Base-by-base conservation (phyloP, 1,139 yeast species). In the Kodamaea suecica region DNA sequence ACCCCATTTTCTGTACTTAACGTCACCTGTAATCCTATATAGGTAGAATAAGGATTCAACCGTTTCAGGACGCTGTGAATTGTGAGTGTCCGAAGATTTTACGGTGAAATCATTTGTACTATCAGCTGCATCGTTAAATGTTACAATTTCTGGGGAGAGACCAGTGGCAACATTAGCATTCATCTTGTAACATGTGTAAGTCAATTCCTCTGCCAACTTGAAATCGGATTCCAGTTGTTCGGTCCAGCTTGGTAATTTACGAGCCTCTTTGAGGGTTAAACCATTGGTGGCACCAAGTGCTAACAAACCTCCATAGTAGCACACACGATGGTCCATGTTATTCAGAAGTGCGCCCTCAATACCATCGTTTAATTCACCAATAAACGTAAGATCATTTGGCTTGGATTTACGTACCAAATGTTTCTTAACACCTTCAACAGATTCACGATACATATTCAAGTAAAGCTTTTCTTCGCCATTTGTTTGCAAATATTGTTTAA, bases 261-360 rank as follows among this genome's bases (percentile, higher is more conserved):
- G 62, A 4, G 84, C 85, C 7, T 73, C 76, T 3, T 62, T 63
- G 24, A 80, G 55, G 1, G 78, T 61, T 30, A 66, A 50, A 9
- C 97, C 97, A 32, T 74, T 76, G 3, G 94, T 90, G 12, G 97
- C 95, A 19, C 97, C 97, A 35, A 88, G 63, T 0, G 96, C 95
- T 44, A 88, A 73, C 49, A 85, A 72, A 0, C 97, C 97, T 37
- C 96, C 96, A 52, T 86, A 80, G 62, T 87, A 88, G 58, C 97
- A 90, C 15, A 87, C 97, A 44, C 87, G 67, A 59, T 90, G 97
- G 55, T 90, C 97, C 96, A 90, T 87, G 56, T 87, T 88, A 13
- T 79, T 65, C n/a, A 83, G 76, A 5, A 82, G 59, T 2, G 66
- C 62, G 0, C 81, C 80, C 10, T 57, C 61, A 13, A 86, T 52